Conservation (phyloP, 2,329 filamentous ascomycete genomes). For the Fusarium pseudograminearum region DNA sequence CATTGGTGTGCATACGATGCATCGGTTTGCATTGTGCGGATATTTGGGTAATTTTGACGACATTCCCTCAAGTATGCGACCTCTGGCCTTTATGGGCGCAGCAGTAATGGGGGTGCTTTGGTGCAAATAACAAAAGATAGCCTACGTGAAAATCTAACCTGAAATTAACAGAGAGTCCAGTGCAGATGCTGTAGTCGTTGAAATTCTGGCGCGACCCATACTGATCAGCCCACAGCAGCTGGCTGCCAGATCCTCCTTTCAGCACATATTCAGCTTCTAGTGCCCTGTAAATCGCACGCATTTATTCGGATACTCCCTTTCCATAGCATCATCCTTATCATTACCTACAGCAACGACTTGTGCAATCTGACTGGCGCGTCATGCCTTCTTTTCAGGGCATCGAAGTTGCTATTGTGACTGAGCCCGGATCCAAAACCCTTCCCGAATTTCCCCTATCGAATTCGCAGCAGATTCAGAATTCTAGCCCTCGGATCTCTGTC, state of each 20-base stretch:
- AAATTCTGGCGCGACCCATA: background rate
- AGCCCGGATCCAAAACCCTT: constrained; percentile 54
- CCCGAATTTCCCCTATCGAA: constrained; percentile 69
- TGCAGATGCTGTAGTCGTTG: too few species aligned
- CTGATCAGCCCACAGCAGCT: constrained; percentile 28
- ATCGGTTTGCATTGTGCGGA: background rate
- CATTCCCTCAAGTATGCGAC: background rate
- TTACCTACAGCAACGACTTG: background rate
- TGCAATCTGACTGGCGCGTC: background rate
- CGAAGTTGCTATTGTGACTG: constrained; percentile 58
- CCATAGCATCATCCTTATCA: background rate
- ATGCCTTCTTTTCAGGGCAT: constrained; percentile 66
- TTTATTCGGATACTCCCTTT: background rate
- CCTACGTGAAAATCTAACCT: background rate
- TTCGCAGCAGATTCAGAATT: constrained; percentile 50
- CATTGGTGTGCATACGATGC: background rate
- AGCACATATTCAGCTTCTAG: background rate
- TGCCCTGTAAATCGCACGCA: background rate
- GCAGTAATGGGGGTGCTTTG: background rate
- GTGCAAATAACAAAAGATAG: background rate
- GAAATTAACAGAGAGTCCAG: background rate
- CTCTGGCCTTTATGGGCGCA: background rate
- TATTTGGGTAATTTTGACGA: background rate
- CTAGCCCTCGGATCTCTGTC: constrained; percentile 62
- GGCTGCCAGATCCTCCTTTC: constrained; percentile 8